A percentile compares a stretch with the other conserved stretches of the same genome.
These are phyloP conservation scores for Alternaria incomplexa DNA, from an alignment of 2,329 filamentous ascomycete species.

Conservation along the genomic window DNA sequence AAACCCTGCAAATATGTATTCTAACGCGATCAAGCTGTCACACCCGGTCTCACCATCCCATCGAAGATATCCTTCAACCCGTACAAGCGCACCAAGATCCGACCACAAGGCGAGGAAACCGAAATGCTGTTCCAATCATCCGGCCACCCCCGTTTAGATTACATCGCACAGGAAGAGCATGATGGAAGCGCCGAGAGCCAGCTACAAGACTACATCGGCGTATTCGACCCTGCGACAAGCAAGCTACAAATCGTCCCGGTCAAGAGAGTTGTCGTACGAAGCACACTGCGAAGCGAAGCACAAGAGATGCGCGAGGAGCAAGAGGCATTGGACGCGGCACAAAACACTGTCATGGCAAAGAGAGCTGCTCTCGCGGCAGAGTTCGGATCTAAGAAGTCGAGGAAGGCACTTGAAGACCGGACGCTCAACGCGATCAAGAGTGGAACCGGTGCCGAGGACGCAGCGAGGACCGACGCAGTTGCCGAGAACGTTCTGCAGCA, in stretches of 20 bases:
- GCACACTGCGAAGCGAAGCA: conserved; percentile 53
- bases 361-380: conserved; percentile 74
- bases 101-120: conserved; percentile 34
- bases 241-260: conserved; percentile 60
- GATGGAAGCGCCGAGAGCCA: conserved; percentile 55
- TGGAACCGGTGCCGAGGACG: conserved; percentile 15
- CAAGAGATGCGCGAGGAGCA: conserved; percentile 48
- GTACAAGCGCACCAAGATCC: conserved; percentile 50
- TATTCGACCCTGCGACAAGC: conserved; percentile 62
- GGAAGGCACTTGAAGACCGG: conserved; percentile 73
- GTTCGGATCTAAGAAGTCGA: conserved; percentile 86
- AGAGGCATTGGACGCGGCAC: conserved; percentile 33
- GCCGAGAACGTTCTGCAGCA: conserved; percentile 62
- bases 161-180: conserved; percentile 59
- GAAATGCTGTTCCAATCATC: conserved; percentile 67
- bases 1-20: too few species aligned
- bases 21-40: conserved; percentile 39
- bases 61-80: conserved; percentile 55
- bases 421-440: conserved; percentile 72
- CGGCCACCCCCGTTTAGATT: conserved; percentile 65
- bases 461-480: conserved; percentile 27
- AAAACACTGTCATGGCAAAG: conserved; percentile 60
- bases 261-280: conserved; percentile 62
- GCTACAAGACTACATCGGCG: conserved; percentile 66
- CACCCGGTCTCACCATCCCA: conserved; percentile 52